Evolutionary conservation across 208 protist genomes (phyloP).

Genomic region (Acanthamoeba royreba): DNA sequence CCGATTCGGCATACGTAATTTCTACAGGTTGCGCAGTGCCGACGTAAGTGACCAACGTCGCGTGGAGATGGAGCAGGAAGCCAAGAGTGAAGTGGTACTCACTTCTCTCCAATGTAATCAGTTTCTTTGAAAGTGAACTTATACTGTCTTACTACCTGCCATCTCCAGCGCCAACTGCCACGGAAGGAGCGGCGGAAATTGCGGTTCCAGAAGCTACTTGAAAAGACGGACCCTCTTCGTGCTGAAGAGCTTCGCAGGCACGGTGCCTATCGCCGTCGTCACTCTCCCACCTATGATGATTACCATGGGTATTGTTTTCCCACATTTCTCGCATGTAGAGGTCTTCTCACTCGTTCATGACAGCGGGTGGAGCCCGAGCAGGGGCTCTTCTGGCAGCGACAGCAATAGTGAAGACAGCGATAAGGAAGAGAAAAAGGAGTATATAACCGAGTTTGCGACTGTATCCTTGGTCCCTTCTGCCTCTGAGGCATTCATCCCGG

Average conservation of each 20-base stretch:
- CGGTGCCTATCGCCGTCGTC: neutral
- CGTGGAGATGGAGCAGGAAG: neutral
- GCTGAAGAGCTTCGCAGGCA: neutral
- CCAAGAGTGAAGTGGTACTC: neutral
- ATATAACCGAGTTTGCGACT: neutral
- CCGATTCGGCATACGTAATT: neutral
- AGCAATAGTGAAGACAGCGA: neutral
- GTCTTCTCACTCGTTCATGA: neutral
- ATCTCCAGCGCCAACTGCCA: neutral
- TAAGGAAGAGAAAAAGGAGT: neutral
- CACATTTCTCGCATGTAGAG: neutral
- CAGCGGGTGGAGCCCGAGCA: neutral
- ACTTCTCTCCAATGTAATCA: neutral
- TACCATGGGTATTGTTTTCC: neutral
- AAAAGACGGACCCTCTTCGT: neutral
- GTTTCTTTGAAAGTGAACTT: neutral
- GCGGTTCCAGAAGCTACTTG: neutral
- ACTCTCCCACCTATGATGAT: neutral
- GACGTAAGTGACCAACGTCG: neutral
- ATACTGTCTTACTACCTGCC: neutral
- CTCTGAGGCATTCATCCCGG: neutral
- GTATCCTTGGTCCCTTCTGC: neutral
- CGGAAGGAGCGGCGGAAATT: neutral
- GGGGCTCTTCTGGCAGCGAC: neutral
- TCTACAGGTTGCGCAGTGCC: neutral